Percentiles rank a stretch among this genome's conserved stretches.
phyloP scores from a whole-genome alignment of 306 rosid species.

The Astragalus membranaceus region DNA sequence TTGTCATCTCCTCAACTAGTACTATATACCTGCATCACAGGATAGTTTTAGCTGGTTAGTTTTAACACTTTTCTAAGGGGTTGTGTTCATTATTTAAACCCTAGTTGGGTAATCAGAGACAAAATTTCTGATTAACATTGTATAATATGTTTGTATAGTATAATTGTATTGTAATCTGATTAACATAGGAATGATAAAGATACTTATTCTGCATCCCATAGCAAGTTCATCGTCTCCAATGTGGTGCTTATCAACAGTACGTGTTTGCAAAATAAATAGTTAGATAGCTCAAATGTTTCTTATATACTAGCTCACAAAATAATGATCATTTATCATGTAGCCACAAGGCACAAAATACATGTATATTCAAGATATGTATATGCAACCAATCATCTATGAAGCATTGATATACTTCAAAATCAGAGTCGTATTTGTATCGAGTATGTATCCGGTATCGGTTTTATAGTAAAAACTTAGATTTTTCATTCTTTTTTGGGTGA shows the following conservation, averaged over 20 bases:
- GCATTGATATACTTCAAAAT: too few species aligned
- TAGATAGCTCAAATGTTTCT: neutral
- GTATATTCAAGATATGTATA: too few species aligned
- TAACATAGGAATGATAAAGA: neutral
- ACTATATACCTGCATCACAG: conserved; percentile 8
- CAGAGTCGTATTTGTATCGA: too few species aligned
- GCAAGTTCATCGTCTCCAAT: too few species aligned
- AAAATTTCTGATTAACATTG: neutral
- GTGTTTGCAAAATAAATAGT: too few species aligned
- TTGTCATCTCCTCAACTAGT: neutral
- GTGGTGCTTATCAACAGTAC: neutral
- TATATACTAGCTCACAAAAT: neutral
- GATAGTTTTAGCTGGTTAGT: conserved; percentile 21
- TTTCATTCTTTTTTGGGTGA: too few species aligned
- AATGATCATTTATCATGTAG: too few species aligned
- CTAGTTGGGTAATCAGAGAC: conserved; percentile 11
- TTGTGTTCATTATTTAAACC: neutral
- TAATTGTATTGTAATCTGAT: neutral
- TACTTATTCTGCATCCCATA: neutral
- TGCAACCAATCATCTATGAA: too few species aligned
- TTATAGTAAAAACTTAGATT: too few species aligned
- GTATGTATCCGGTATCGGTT: too few species aligned
- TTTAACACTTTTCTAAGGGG: neutral
- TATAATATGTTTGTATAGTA: conserved; percentile 26
- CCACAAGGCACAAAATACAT: too few species aligned